A percentile compares a stretch with the other conserved stretches of the same genome.
phyloP scores from a whole-genome alignment of 176 grass and related monocot species.

The Zoysia japonica region DNA sequence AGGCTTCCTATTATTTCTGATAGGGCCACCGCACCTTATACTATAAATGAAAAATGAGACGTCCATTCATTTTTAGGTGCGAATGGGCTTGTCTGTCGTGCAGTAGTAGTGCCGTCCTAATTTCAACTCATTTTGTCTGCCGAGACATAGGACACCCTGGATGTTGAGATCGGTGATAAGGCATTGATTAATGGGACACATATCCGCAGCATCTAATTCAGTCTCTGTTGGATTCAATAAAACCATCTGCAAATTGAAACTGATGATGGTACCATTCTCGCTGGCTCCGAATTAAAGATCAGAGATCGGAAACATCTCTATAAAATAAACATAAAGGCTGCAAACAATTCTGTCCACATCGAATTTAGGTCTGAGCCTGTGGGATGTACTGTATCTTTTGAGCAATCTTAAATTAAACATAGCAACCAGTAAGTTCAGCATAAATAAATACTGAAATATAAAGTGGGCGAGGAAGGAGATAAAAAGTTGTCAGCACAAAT shows the following conservation, averaged over 20 bases:
- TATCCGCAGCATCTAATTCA: conserved; percentile 6
- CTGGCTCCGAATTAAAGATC: not conserved
- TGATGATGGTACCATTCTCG: not conserved
- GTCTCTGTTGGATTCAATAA: not conserved
- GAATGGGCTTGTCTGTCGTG: not conserved
- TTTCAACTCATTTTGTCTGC: conserved; percentile 4
- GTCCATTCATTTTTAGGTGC: not conserved
- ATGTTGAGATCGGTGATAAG: conserved; percentile 7
- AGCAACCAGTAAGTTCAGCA: not conserved
- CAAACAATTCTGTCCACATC: not conserved
- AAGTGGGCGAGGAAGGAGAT: too few species aligned
- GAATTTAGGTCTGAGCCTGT: not conserved
- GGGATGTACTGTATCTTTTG: not conserved
- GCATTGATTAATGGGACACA: conserved; percentile 1
- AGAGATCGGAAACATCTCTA: not conserved
- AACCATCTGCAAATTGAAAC: not conserved
- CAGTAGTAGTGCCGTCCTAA: not conserved
- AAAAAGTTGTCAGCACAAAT: too few species aligned
- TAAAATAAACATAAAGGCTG: not conserved
- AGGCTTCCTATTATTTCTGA: not conserved
- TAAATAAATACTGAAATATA: not conserved
- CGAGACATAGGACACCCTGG: not conserved
- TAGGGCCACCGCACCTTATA: not conserved
- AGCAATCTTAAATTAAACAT: not conserved
- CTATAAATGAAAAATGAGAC: not conserved